Evolutionary conservation across 1,139 yeast genomes (phyloP), one percentile per base, ranked within the genome.

Genomic region (Lodderomyces beijingensis): DNA sequence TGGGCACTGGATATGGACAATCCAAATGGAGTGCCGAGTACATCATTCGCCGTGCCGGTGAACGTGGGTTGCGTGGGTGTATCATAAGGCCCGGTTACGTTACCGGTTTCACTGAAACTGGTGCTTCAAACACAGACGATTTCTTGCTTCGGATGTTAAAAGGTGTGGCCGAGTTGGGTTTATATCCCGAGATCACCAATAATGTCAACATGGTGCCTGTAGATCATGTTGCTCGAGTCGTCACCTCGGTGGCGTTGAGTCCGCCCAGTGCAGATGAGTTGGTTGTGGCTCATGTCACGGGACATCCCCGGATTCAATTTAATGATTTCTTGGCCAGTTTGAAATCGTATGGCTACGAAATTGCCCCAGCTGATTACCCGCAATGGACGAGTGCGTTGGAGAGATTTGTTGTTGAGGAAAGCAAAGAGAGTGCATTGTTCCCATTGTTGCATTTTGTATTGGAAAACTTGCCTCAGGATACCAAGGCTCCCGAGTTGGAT

Each of bases 1-100:
- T 91, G 40, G 87, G 91, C 17, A 84, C 80, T 40, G 99, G 98
- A 11, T 91, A 91, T 51, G 99, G 98, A 27, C 98, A 91, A 62
- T 78, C 94, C 45, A 91, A 91, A 59, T 91, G 99, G 99, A 88
- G 89, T 25, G 94, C 96, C 13, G 99, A 91, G 61, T 77, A 83
- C 50, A 69, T 93, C 31, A 79, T 87, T 40, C 77, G 97, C 54
- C 72, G 71, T 39, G 98, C 98, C 5, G 97, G 96, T 33, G 71
- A 70, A 36, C 67, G 80, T 39, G 98, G 98, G 4, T 73, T 93
- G 44, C 70, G 79, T 43, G 98, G 98, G 21, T 77, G 91, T 39
- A 82, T 91, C 45, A 77, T 91, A 23, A 77, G 99, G 57, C 97
- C 99, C 1, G 98, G 99, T 28, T 91, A 91, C 52, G 91, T 91